Conservation (phyloP, 2,329 filamentous ascomycete species). For the Trichophaea hybrida region DNA sequence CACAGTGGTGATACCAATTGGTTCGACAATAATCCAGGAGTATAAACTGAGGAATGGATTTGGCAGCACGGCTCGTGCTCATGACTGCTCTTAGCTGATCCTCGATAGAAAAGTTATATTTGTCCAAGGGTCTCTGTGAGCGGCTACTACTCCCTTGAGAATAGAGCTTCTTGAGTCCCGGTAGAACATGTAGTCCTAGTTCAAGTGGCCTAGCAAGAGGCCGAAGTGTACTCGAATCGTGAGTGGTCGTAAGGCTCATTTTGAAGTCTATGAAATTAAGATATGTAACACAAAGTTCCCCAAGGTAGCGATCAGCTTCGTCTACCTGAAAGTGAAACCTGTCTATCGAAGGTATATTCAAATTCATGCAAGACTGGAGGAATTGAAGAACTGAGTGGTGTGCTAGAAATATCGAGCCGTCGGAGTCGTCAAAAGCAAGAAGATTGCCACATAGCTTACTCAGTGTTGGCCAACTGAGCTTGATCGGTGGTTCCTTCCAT, state of each 20-base stretch:
- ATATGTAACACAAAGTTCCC: constrained; percentile 12
- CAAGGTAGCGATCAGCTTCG: constrained; percentile 2
- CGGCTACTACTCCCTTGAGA: background rate
- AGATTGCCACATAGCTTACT: background rate
- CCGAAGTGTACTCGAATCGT: background rate
- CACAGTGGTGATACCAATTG: background rate
- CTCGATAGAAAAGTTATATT: background rate
- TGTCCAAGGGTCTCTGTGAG: background rate
- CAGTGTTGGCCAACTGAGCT: background rate
- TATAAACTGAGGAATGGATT: background rate
- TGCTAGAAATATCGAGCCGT: background rate
- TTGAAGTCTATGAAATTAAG: constrained; percentile 10
- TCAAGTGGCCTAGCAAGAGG: background rate
- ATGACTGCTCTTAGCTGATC: background rate
- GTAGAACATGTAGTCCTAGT: background rate
- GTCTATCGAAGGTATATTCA: background rate
- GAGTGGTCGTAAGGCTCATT: background rate
- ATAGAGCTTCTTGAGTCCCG: background rate
- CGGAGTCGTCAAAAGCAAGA: background rate
- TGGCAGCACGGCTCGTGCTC: background rate
- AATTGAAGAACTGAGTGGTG: background rate
- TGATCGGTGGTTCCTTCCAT: background rate
- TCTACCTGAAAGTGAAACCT: background rate
- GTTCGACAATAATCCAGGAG: background rate
- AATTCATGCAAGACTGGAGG: background rate